Evolutionary conservation across 371 early-diverging fungal species (phyloP).

Genomic region (Choanephora cucurbitarum): DNA sequence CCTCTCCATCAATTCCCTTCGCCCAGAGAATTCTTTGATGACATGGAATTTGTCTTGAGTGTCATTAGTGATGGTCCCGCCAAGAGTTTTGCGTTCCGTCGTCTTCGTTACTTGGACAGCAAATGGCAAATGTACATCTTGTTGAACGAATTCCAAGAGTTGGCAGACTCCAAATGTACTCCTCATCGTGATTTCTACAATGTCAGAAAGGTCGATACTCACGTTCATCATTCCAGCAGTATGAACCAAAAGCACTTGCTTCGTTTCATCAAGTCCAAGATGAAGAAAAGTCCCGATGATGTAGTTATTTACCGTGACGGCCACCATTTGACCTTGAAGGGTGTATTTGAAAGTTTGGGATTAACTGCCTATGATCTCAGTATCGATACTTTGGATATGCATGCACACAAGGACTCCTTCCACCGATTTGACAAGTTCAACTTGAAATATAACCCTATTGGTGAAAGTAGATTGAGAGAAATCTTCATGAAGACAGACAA

Average conservation of each 20-base stretch:
- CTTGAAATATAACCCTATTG: conserved; percentile 96
- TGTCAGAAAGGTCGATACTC: conserved; percentile 98
- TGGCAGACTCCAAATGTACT: conserved; percentile 92
- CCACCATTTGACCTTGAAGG: conserved; percentile 67
- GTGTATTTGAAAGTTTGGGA: conserved; percentile 94
- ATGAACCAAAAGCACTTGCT: conserved; percentile 99
- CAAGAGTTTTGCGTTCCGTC: conserved; percentile 93
- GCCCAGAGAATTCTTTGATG: conserved; percentile 86
- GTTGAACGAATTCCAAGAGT: conserved; percentile 91
- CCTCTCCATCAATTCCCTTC: conserved; percentile 66
- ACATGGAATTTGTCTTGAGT: conserved; percentile 84
- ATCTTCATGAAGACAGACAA: conserved; percentile 98
- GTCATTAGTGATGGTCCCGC: conserved; percentile 91
- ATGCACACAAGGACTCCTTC: conserved; percentile 85
- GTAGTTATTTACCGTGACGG: conserved; percentile 78
- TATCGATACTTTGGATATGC: conserved; percentile 98
- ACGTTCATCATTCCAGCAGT: conserved; percentile 95
- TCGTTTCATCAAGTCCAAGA: conserved; percentile 96
- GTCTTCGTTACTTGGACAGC: conserved; percentile 92
- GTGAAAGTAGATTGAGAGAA: conserved; percentile 76
- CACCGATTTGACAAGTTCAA: conserved; percentile 98
- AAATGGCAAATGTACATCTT: conserved; percentile 95
- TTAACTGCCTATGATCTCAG: conserved; percentile 95
- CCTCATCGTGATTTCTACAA: conserved; percentile 99
- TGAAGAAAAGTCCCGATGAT: conserved; percentile 81